Evolutionary conservation across 2,329 filamentous ascomycete genomes (phyloP), one percentile per base, ranked within the genome.

Genomic region (Aspergillus thermomutatus): DNA sequence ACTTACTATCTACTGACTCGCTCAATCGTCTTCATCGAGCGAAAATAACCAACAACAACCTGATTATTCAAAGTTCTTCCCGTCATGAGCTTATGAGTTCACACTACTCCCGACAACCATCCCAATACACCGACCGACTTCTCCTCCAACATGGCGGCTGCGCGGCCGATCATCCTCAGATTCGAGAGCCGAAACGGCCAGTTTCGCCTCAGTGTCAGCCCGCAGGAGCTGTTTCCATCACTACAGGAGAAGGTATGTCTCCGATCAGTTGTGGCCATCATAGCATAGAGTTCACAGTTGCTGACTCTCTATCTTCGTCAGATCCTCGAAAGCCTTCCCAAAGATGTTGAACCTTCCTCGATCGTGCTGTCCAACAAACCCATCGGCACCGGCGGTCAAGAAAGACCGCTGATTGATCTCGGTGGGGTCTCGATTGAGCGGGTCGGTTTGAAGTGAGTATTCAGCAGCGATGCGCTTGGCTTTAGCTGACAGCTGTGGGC

Each of bases 161-260:
- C 74, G 49, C 64, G 70, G 71, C 77, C 71, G 62, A 96, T 96
- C 86, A 82, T 96, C 69, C 81, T 97, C 55, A 86, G 92, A 74
- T 90, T 96, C 66, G 88, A 92, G 68, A 92, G 92, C 72, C 91
- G 90, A 62, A 92, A 97, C 79, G 94, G 94, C 79, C 94, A 94
- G 82, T 88, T 92, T 75, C 89, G 94, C 66, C 81, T 97, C 68
- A 90, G 82, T 52, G 84, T 95, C 64, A 87, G 92, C 66, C 84
- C 87, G 51, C 82, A 83, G 45, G 87, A 90, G 61, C 87, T 87
- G 0, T 96, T 97, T 72, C 71, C 80, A 21, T 77, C 82, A 8
- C 76, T 87, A 27, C 72, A 83, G 14, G 73, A 73, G 56, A 77
- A 77, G 69, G 78, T 80, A 69, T 49, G 37, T 17, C 19, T 17